phyloP scores from a whole-genome alignment of 2,329 filamentous ascomycete species.

The Clonostachys solani region DNA sequence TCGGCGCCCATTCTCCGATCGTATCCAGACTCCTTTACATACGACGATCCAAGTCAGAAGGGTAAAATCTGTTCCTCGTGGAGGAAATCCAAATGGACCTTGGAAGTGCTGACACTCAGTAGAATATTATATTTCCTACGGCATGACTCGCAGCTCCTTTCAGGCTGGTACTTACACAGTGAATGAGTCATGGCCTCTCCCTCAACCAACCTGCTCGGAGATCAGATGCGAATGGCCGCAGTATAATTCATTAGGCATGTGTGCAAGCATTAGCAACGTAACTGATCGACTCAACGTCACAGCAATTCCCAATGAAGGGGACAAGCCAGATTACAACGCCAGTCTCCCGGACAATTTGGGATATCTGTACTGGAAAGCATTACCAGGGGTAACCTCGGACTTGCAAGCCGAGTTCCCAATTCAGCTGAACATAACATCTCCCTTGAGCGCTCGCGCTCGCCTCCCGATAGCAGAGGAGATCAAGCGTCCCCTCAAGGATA shows the following conservation, averaged over 20 bases:
- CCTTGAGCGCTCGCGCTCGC: background rate
- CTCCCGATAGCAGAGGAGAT: too few relatives aligned
- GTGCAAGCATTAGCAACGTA: conserved; percentile 2
- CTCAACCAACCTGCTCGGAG: background rate
- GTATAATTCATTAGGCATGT: conserved; percentile 1
- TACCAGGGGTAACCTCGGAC: too few relatives aligned
- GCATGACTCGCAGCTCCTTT: background rate
- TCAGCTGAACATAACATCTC: conserved; percentile 1
- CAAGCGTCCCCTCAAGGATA: background rate
- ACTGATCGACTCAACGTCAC: background rate
- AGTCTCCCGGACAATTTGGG: too few relatives aligned
- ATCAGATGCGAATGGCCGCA: conserved; percentile 2
- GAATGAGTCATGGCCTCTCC: conserved; percentile 1
- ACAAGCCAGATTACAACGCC: too few relatives aligned
- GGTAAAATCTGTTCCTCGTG: too few relatives aligned
- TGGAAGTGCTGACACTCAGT: too few relatives aligned
- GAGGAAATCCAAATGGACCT: too few relatives aligned
- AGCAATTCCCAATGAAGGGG: background rate
- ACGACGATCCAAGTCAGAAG: too few relatives aligned
- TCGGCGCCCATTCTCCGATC: too few relatives aligned
- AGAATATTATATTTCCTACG: background rate
- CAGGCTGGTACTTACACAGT: conserved; percentile 1
- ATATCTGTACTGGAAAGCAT: too few relatives aligned
- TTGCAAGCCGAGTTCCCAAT: too few relatives aligned
- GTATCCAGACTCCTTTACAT: too few relatives aligned